Conservation (phyloP, 352 stramenopile genomes). For the Phytopythium litorale region DNA sequence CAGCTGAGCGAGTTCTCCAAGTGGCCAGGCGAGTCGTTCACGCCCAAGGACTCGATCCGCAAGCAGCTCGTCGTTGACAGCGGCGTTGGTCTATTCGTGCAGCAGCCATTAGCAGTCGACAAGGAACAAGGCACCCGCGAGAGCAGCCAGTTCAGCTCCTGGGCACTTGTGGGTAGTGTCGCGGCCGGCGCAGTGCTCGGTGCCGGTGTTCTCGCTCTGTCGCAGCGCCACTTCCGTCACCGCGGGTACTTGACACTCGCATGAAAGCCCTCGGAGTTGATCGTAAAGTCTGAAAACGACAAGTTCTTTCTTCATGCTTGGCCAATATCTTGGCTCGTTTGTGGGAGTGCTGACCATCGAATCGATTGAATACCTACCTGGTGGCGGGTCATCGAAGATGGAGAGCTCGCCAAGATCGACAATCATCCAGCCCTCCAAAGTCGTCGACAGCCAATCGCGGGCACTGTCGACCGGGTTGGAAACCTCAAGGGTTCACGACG, state of each 20-base stretch:
- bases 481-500: too few species aligned
- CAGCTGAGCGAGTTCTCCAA: slow-evolving; percentile 47
- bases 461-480: too few species aligned
- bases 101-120: neutral
- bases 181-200: slow-evolving; percentile 34
- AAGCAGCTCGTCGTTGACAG: slow-evolving; percentile 38
- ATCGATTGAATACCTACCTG: too few species aligned
- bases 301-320: too few species aligned
- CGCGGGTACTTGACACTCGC: slow-evolving; percentile 30
- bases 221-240: slow-evolving; percentile 28
- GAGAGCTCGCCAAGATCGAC: too few species aligned
- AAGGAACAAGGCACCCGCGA: neutral
- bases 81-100: neutral
- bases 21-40: slow-evolving; percentile 68
- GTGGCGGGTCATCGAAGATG: too few species aligned
- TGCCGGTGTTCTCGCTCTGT: slow-evolving; percentile 24
- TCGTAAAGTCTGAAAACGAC: too few species aligned
- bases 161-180: slow-evolving; percentile 24
- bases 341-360: too few species aligned
- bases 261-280: slow-evolving; percentile 6
- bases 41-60: slow-evolving; percentile 38
- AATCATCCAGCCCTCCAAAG: too few species aligned
- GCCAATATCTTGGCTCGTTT: too few species aligned
- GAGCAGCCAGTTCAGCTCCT: neutral
- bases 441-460: too few species aligned